Conservation (phyloP, 1,139 yeast genomes). For the Hyphopichia fennica region DNA sequence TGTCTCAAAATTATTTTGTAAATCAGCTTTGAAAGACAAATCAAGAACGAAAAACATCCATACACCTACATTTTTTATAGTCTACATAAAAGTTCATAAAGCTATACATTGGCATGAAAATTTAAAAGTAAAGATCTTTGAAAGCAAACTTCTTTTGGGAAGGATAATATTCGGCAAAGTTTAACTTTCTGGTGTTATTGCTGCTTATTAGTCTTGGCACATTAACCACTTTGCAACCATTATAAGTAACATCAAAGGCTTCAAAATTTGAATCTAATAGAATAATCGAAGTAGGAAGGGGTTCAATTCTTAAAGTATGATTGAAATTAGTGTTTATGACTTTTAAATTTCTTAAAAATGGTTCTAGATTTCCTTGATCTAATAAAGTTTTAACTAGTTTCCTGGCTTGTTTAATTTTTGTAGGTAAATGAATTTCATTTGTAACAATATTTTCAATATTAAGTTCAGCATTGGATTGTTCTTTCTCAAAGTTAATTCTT, state of each 20-base stretch:
- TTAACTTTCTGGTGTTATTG: constrained; percentile 46
- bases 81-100: neutral
- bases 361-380: constrained; percentile 87
- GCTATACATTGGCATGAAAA: no score
- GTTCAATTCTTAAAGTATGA: constrained; percentile 67
- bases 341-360: constrained; percentile 61
- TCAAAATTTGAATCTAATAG: constrained; percentile 72
- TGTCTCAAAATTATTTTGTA: no score
- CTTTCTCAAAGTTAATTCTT: constrained; percentile 16
- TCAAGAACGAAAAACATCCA: no score
- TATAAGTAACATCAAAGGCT: constrained; percentile 71
- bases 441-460: constrained; percentile 12
- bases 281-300: constrained; percentile 71
- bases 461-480: constrained; percentile 9
- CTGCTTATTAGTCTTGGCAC: constrained; percentile 53
- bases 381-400: constrained; percentile 74
- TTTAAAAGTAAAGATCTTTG: constrained; percentile 46
- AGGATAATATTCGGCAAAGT: constrained; percentile 74
- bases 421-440: constrained; percentile 22
- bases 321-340: constrained; percentile 73
- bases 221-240: constrained; percentile 79
- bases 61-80: no score
- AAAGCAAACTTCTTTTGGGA: constrained; percentile 49
- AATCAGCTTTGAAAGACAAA: no score
- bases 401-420: constrained; percentile 63